Conservation (phyloP, 768 basidiomycete genomes). For the Russula lepida region DNA sequence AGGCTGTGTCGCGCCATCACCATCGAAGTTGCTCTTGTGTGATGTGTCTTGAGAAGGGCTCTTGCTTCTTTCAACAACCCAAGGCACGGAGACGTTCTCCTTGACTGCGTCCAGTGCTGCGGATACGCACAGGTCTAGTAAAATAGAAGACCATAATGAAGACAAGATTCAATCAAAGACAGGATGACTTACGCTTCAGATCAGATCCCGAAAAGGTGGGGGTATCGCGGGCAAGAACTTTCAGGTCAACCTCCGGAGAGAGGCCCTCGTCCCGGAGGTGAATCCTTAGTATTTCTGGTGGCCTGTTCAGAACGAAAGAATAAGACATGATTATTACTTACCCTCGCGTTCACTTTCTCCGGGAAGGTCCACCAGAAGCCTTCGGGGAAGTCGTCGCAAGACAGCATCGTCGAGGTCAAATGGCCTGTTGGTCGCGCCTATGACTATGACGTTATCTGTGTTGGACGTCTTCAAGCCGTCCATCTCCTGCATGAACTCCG, state of each 20-base stretch:
- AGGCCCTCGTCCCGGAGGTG: constrained; percentile 74
- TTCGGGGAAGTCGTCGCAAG: constrained; percentile 75
- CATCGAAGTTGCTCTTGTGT: background rate
- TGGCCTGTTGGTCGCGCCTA: constrained; percentile 90
- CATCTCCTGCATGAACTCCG: constrained; percentile 96
- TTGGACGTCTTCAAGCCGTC: constrained; percentile 78
- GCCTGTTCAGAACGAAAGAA: background rate
- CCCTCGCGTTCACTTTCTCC: constrained; percentile 81
- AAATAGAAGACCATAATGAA: background rate
- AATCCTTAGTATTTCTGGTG: constrained; percentile 77
- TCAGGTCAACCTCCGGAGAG: constrained; percentile 53
- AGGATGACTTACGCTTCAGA: constrained; percentile 65
- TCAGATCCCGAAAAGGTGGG: constrained; percentile 92
- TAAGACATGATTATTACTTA: constrained; percentile 28
- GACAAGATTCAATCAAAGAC: background rate
- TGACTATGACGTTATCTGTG: constrained; percentile 79
- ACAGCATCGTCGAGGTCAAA: constrained; percentile 91
- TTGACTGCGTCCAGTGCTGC: constrained; percentile 90
- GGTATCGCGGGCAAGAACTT: constrained; percentile 56
- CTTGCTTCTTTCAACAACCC: constrained; percentile 34
- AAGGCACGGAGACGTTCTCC: constrained; percentile 73
- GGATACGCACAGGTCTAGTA: constrained; percentile 79
- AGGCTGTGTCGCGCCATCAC: background rate
- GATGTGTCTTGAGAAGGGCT: background rate
- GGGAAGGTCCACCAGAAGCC: constrained; percentile 83